Conservation (phyloP, 306 rosid genomes). For the Purshia tridentata region DNA sequence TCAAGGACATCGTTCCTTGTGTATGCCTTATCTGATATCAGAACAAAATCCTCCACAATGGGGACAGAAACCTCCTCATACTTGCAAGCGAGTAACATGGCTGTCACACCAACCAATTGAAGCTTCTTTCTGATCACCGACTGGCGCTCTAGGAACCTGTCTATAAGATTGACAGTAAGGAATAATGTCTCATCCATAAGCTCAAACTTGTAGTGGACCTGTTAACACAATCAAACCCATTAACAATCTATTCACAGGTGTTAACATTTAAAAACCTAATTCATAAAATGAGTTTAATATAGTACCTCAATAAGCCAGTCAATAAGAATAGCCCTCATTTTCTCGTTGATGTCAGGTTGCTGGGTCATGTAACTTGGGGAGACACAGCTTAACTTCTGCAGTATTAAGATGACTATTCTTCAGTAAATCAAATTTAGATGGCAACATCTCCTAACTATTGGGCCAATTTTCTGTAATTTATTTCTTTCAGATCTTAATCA, state of each 20-base stretch:
- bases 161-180: conserved; percentile 52
- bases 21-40: conserved; percentile 59
- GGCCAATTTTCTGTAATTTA: too few relatives aligned
- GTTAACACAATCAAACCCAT: conserved; percentile 1
- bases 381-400: conserved; percentile 43
- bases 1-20: conserved; percentile 47
- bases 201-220: conserved; percentile 70
- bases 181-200: conserved; percentile 66
- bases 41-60: conserved; percentile 56
- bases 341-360: conserved; percentile 56
- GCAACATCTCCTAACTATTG: neutral
- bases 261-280: neutral
- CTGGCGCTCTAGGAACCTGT: conserved; percentile 49
- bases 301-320: conserved; percentile 66
- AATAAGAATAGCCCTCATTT: conserved; percentile 59
- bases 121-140: conserved; percentile 50
- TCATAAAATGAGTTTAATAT: neutral
- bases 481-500: too few relatives aligned
- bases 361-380: conserved; percentile 42
- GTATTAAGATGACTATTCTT: neutral
- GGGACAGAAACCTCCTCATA: conserved; percentile 67
- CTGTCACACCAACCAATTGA: conserved; percentile 63
- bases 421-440: neutral
- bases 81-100: conserved; percentile 60
- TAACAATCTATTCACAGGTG: neutral